phyloP scores from a whole-genome alignment of 805 yeast genomes.

The Cyberlindnera misumaiensis region DNA sequence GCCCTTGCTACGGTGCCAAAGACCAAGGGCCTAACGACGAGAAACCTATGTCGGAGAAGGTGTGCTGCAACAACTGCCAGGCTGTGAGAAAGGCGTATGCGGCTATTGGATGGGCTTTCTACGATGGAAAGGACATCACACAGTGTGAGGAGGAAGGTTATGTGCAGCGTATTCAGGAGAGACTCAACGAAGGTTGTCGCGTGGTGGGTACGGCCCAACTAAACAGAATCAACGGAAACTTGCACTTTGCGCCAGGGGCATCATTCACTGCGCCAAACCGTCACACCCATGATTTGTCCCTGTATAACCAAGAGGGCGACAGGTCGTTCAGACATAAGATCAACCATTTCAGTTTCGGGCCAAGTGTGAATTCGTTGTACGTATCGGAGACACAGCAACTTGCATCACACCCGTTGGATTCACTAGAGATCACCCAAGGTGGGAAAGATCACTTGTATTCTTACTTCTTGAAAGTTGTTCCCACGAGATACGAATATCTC shows the following conservation, averaged over 20 bases:
- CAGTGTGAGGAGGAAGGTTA: slow-evolving; percentile 92
- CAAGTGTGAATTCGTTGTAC: slow-evolving; percentile 32
- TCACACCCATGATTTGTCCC: slow-evolving; percentile 82
- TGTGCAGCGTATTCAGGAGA: slow-evolving; percentile 50
- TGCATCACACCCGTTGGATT: slow-evolving; percentile 66
- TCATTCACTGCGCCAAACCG: slow-evolving; percentile 50
- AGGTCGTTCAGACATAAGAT: slow-evolving; percentile 74
- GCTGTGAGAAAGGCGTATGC: slow-evolving; percentile 78
- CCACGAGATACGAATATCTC: slow-evolving; percentile 75
- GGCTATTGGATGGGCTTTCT: slow-evolving; percentile 77
- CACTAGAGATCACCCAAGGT: slow-evolving; percentile 31
- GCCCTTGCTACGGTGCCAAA: slow-evolving; percentile 83
- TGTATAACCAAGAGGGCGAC: slow-evolving; percentile 49
- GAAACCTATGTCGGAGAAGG: slow-evolving; percentile 31
- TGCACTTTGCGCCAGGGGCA: slow-evolving; percentile 96
- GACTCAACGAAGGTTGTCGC: slow-evolving; percentile 82
- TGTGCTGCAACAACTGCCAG: slow-evolving; percentile 83
- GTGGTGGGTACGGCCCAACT: slow-evolving; percentile 72
- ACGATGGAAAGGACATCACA: slow-evolving; percentile 77
- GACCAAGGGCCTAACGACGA: slow-evolving; percentile 46
- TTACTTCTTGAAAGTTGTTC: slow-evolving; percentile 84
- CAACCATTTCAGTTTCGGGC: slow-evolving; percentile 81
- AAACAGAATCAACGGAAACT: slow-evolving; percentile 81
- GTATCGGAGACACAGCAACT: slow-evolving; percentile 24
- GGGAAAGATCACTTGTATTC: slow-evolving; percentile 59